A percentile compares a stretch with the other conserved stretches of the same genome.
Conservation (phyloP, 108 stramenopile genomes). For the Nitzschia sp. region DNA sequence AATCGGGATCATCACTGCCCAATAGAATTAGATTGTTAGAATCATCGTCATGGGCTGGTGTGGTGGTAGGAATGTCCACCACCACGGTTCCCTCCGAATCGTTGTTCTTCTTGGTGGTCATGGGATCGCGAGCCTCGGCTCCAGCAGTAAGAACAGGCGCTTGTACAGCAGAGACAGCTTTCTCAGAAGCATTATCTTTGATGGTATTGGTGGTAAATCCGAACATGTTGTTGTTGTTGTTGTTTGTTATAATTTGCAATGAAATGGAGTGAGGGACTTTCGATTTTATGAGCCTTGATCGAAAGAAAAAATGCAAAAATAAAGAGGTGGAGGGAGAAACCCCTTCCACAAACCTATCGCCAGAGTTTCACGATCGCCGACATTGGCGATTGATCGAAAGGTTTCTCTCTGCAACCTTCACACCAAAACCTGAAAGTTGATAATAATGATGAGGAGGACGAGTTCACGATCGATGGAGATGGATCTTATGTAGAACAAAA, state of each 20-base stretch:
- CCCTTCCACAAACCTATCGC: background rate
- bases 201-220: background rate
- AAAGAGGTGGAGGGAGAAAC: background rate
- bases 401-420: background rate
- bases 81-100: background rate
- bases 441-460: no score
- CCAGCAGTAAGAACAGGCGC: background rate
- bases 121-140: background rate
- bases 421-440: background rate
- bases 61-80: background rate
- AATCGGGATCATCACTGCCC: background rate
- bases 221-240: background rate
- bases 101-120: background rate
- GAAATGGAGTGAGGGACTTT: background rate
- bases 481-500: no score
- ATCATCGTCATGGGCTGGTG: background rate
- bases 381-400: background rate
- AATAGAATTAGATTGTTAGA: background rate
- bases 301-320: background rate
- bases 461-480: no score
- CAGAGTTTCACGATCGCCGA: background rate
- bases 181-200: background rate
- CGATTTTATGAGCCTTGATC: background rate
- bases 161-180: background rate
- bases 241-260: background rate